Evolutionary conservation across 2,329 filamentous ascomycete genomes (phyloP).

Genomic region (Pyrenochaeta sp.): DNA sequence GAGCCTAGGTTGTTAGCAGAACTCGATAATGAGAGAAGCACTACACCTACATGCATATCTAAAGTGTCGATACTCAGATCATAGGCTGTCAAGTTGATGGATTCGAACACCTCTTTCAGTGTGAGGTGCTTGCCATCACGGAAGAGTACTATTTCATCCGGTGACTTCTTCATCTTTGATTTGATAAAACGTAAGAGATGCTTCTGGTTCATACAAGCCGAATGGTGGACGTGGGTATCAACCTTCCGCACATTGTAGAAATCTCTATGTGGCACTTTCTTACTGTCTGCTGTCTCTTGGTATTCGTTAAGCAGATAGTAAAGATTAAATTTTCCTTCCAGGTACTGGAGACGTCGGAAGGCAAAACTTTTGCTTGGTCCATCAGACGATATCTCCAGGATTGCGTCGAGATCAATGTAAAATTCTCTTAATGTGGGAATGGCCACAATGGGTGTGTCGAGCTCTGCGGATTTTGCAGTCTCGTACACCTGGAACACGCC

Average conservation of each 20-base stretch:
- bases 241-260: conserved; percentile 99
- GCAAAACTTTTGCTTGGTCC: conserved; percentile 97
- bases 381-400: conserved; percentile 90
- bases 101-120: conserved; percentile 91
- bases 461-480: conserved; percentile 67
- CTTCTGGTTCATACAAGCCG: conserved; percentile 99
- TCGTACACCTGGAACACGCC: conserved; percentile 95
- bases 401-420: conserved; percentile 90
- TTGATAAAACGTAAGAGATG: conserved; percentile 98
- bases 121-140: conserved; percentile 93
- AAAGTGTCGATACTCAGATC: conserved; percentile 97
- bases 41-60: conserved; percentile 87
- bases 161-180: conserved; percentile 99
- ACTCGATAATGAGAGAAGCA: neutral
- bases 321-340: conserved; percentile 96
- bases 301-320: conserved; percentile 95
- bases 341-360: conserved; percentile 90
- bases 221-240: conserved; percentile 98
- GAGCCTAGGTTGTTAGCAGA: conserved; percentile 66
- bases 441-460: conserved; percentile 74
- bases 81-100: conserved; percentile 96
- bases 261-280: conserved; percentile 95
- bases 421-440: conserved; percentile 96
- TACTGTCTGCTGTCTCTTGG: conserved; percentile 96
- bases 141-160: conserved; percentile 91